Evolutionary conservation across 257 asterid genomes (phyloP), one percentile per base, ranked within the genome.

Genomic region (Osmanthus fragrans): DNA sequence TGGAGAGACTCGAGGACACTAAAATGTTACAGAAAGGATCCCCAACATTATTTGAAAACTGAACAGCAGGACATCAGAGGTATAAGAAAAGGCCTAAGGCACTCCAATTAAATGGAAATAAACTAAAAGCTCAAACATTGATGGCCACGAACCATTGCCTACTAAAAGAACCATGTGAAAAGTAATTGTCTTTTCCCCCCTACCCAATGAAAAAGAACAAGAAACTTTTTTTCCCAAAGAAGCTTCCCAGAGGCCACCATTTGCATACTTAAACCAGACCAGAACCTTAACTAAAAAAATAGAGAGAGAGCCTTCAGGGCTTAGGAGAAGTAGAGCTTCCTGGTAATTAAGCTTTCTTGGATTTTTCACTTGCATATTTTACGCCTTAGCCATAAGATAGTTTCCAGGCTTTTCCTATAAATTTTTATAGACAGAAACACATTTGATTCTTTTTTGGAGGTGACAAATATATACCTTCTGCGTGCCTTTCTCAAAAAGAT

Each of bases 81-180:
- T 58, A 58, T 23, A 58, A 21, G 29, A 74, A 69, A 70, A 74
- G 18, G 70, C 19, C 76, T 23, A 32, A 79, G 15, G 11, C 64
- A 19, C 56, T 19, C 16, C 34, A 23, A 30, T 51, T 67, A 25
- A 64, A 73, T 33, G 5, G 34, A 33, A 64, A 45, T 23, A n/a
- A 54, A 54, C 42, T 47, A n/a, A 51, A 58, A 18, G 39, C 56
- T 64, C 36, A 21, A 54, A 39, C 4, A 34, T 68, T 32, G 65
- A 65, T 42, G 47, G 73, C 73, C 51, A 54, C n/a, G 64, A 54
- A 54, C 27, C 27, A 54, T n/a, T 6, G 10, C 27, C 64, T n/a
- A 10, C 64, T 54, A 3, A 54, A 54, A 54, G 49, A 40, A 10
- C 13, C 15, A 54, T 54, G 64, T 2, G 25, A 54, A 54, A 51